Evolutionary conservation across 2,329 filamentous ascomycete species (phyloP).

Genomic region (Hymenoscyphus fraxineus): DNA sequence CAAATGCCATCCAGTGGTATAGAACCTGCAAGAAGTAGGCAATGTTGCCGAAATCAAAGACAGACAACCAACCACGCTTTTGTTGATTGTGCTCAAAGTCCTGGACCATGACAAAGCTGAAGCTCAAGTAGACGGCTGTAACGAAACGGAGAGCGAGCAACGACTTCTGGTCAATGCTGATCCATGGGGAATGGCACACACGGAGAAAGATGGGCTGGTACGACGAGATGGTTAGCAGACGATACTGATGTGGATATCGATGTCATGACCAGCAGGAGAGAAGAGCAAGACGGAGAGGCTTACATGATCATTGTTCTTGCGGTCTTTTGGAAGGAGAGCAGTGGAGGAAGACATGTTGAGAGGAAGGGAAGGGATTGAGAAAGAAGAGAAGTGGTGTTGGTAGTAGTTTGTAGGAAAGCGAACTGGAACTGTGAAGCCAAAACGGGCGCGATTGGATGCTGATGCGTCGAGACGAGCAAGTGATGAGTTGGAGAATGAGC

Average conservation of each 20-base stretch:
- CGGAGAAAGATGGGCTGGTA: slow-evolving; percentile 35
- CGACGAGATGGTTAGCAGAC: neutral
- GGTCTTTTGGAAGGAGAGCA: slow-evolving; percentile 33
- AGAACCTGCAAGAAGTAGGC: slow-evolving; percentile 30
- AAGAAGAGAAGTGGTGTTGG: neutral
- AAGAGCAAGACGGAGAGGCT: slow-evolving; percentile 5
- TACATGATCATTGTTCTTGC: slow-evolving; percentile 30
- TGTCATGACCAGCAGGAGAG: slow-evolving; percentile 8
- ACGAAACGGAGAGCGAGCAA: slow-evolving; percentile 29
- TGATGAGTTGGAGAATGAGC: neutral
- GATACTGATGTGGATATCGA: neutral
- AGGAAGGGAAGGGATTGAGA: neutral
- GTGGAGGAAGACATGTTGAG: slow-evolving; percentile 33
- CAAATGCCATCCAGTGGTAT: slow-evolving; percentile 32
- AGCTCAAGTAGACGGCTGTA: slow-evolving; percentile 26
- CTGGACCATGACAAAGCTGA: slow-evolving; percentile 25
- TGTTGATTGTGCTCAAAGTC: slow-evolving; percentile 27
- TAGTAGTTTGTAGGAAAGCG: slow-evolving; percentile 4
- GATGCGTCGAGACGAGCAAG: slow-evolving; percentile 2
- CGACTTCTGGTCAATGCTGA: slow-evolving; percentile 28
- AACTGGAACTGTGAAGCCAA: slow-evolving; percentile 5
- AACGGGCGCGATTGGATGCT: neutral
- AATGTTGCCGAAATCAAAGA: slow-evolving; percentile 34
- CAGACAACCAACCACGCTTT: slow-evolving; percentile 22
- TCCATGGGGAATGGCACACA: slow-evolving; percentile 36